Conservation (phyloP, 805 yeast species). For the Cyberlindnera xishuangbannaensis region DNA sequence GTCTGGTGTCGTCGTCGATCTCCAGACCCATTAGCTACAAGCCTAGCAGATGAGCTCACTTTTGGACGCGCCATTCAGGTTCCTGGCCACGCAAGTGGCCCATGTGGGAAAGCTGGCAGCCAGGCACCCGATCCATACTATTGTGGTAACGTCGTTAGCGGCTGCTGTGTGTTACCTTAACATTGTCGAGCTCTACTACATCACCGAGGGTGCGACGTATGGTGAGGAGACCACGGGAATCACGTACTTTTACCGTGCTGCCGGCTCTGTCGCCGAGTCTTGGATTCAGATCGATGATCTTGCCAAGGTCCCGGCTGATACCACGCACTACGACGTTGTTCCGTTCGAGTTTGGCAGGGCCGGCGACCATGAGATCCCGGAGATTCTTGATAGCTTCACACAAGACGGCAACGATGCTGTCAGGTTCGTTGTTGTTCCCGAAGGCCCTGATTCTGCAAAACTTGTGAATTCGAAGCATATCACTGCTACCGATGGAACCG, state of each 20-base stretch:
- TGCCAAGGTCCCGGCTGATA: constrained; percentile 29
- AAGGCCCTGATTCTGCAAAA: constrained; percentile 8
- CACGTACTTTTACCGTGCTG: constrained; percentile 32
- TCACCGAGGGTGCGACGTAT: constrained; percentile 29
- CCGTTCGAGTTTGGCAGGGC: constrained; percentile 54
- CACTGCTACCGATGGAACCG: constrained; percentile 36
- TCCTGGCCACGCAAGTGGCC: constrained; percentile 37
- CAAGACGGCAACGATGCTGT: constrained; percentile 39
- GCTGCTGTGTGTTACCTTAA: constrained; percentile 80
- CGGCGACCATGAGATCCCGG: constrained; percentile 36
- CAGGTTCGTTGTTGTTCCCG: constrained; percentile 32
- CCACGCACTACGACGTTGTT: constrained; percentile 42
- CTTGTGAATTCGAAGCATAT: constrained; percentile 12
- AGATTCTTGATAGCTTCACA: constrained; percentile 32
- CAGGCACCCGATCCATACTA: constrained; percentile 79
- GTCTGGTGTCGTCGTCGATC: no score
- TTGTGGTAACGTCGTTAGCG: constrained; percentile 61
- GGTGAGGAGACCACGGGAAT: constrained; percentile 26
- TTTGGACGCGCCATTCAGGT: constrained; percentile 27
- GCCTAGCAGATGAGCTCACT: constrained; percentile 5
- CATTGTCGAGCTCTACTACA: constrained; percentile 55
- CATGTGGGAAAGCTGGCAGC: constrained; percentile 53
- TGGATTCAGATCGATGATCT: constrained; percentile 48
- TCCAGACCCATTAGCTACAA: no score
- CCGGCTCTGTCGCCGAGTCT: constrained; percentile 26